phyloP scores from a whole-genome alignment of 345 rosid genomes.

The Eucalyptus viminalis region DNA sequence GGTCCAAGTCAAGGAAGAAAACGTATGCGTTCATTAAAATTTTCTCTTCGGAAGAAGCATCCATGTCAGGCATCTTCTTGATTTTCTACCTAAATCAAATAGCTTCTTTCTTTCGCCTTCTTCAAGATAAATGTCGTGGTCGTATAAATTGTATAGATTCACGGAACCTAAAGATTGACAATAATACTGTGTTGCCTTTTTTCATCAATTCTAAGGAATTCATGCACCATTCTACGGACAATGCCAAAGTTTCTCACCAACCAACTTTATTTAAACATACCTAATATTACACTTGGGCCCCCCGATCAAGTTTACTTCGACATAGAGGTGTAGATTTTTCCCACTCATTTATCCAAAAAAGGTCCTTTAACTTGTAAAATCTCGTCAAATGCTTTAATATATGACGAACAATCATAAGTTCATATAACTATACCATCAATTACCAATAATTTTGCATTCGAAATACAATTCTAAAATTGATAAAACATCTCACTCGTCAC shows the following conservation, averaged over 20 bases:
- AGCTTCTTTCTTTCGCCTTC: not conserved
- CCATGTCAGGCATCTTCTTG: not conserved
- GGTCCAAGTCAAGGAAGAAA: not conserved
- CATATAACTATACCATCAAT: not conserved
- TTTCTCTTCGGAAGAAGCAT: not conserved
- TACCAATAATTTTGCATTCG: not conserved
- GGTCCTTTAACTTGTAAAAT: not conserved
- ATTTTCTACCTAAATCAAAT: not conserved
- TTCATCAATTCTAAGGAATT: not conserved
- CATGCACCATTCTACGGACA: not conserved
- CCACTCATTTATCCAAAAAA: not conserved
- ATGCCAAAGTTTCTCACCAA: not conserved
- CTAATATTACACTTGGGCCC: not conserved
- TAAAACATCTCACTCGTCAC: not conserved
- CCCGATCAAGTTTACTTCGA: not conserved
- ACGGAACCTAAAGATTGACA: not conserved
- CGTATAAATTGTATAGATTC: rapidly evolving
- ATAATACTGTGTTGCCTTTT: not conserved
- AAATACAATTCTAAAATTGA: not conserved
- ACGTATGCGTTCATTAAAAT: not conserved
- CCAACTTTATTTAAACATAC: not conserved
- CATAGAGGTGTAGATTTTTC: not conserved
- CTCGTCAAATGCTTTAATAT: not conserved
- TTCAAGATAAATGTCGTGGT: not conserved
- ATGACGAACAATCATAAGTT: not conserved